Evolutionary conservation across 495 filamentous ascomycete species (phyloP).

Genomic region (Daldinia decipiens): DNA sequence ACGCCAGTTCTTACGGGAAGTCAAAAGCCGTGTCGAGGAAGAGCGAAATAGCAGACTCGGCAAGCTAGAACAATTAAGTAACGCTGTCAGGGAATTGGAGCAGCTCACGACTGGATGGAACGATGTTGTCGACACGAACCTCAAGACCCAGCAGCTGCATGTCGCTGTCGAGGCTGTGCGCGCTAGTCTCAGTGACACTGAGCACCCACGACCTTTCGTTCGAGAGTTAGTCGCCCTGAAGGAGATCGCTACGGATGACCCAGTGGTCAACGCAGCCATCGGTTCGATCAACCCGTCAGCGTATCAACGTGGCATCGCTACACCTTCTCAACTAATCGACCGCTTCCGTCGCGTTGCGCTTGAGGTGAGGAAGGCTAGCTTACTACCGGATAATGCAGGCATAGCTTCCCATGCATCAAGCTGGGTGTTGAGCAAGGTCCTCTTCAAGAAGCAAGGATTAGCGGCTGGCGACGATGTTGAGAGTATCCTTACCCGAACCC

Average conservation of each 20-base stretch:
- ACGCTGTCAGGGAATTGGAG: constrained; percentile 81
- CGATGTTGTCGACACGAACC: constrained; percentile 84
- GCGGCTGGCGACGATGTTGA: constrained; percentile 92
- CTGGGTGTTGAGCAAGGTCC: constrained; percentile 84
- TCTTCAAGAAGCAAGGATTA: constrained; percentile 93
- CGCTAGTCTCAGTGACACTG: constrained; percentile 76
- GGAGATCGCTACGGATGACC: constrained; percentile 83
- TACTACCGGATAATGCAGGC: constrained; percentile 91
- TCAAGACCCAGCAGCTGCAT: constrained; percentile 93
- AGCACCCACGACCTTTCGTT: constrained; percentile 83
- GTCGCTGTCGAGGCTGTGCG: constrained; percentile 94
- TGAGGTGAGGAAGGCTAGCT: constrained; percentile 92
- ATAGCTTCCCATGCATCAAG: constrained; percentile 93
- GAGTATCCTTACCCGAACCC: constrained; percentile 87
- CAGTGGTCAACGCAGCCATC: constrained; percentile 89
- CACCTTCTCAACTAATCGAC: constrained; percentile 84
- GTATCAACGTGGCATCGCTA: constrained; percentile 91
- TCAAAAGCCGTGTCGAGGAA: constrained; percentile 83
- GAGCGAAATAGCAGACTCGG: constrained; percentile 89
- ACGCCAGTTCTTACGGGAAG: constrained; percentile 78
- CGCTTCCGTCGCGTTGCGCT: constrained; percentile 93
- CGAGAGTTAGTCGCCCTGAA: constrained; percentile 92
- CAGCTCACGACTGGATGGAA: constrained; percentile 85
- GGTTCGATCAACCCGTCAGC: constrained; percentile 91
- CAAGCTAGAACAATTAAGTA: constrained; percentile 82